Conservation (phyloP, 371 early-diverging fungal genomes). For the Mucor velutinosus region DNA sequence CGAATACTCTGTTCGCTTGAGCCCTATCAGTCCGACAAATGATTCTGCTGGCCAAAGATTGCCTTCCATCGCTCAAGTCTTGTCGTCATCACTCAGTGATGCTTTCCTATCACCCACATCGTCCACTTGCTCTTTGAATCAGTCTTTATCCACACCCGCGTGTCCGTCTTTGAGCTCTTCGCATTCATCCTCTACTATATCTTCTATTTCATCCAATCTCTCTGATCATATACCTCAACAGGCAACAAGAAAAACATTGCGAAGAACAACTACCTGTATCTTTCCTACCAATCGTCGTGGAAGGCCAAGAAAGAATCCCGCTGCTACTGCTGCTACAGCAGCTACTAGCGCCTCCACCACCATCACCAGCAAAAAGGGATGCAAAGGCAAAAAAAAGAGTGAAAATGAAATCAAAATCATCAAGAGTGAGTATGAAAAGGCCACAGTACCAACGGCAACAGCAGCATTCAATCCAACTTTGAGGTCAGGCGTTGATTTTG, state of each 20-base stretch:
- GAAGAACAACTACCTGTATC: background rate
- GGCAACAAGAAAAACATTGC: background rate
- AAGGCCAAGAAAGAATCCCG: constrained; percentile 6
- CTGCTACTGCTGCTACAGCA: background rate
- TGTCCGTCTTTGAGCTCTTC: background rate
- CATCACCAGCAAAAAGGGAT: background rate
- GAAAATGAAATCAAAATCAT: constrained; percentile 2
- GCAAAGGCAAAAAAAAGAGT: background rate
- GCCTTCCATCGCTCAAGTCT: background rate
- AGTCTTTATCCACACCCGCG: background rate
- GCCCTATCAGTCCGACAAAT: background rate
- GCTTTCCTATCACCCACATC: background rate
- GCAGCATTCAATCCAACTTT: background rate
- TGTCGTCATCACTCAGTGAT: background rate
- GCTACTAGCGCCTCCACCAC: background rate
- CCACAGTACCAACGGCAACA: background rate
- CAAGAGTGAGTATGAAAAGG: background rate
- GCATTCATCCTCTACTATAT: background rate
- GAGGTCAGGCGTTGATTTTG: background rate
- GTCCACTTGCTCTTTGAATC: background rate
- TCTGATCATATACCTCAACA: background rate
- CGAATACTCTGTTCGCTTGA: background rate
- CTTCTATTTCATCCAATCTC: background rate
- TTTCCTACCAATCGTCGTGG: constrained; percentile 13
- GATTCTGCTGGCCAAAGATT: background rate